These are phyloP conservation scores for Multifurca ochricompacta DNA, from an alignment of 768 basidiomycete species.

Conservation along the genomic window DNA sequence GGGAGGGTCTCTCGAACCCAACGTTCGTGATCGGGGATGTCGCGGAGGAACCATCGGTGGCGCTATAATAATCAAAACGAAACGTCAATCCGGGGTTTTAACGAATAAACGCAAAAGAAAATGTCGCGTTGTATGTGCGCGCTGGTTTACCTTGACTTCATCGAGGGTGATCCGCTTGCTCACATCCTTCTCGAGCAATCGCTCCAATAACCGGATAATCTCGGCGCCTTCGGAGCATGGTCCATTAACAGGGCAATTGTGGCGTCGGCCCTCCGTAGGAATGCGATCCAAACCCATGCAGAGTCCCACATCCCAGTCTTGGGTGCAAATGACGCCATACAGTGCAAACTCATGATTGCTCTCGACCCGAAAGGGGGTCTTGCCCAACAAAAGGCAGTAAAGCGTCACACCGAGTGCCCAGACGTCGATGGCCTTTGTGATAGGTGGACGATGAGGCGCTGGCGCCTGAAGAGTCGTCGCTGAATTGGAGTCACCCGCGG, in stretches of 20 bases:
- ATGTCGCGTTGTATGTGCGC: too few relatives aligned
- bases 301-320: conserved; percentile 60
- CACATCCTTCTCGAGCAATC: conserved; percentile 76
- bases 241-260: conserved; percentile 26
- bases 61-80: too few relatives aligned
- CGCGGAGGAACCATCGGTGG: conserved; percentile 59
- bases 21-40: conserved; percentile 51
- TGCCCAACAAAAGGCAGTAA: conserved; percentile 88
- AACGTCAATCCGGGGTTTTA: too few relatives aligned
- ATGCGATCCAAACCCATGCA: conserved; percentile 67
- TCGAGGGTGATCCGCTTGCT: conserved; percentile 66
- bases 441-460: conserved; percentile 37
- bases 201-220: conserved; percentile 64
- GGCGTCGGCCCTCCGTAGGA: conserved; percentile 55
- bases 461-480: conserved; percentile 26
- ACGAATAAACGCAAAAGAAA: background rate
- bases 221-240: conserved; percentile 43
- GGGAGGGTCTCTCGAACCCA: conserved; percentile 67
- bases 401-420: conserved; percentile 98
- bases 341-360: conserved; percentile 59
- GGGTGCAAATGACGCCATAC: conserved; percentile 71
- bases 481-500: conserved; percentile 30
- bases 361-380: conserved; percentile 65
- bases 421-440: conserved; percentile 92
- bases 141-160: conserved; percentile 84